Conservation (phyloP, 176 grass and related monocot species). For the Alloteropsis semialata region DNA sequence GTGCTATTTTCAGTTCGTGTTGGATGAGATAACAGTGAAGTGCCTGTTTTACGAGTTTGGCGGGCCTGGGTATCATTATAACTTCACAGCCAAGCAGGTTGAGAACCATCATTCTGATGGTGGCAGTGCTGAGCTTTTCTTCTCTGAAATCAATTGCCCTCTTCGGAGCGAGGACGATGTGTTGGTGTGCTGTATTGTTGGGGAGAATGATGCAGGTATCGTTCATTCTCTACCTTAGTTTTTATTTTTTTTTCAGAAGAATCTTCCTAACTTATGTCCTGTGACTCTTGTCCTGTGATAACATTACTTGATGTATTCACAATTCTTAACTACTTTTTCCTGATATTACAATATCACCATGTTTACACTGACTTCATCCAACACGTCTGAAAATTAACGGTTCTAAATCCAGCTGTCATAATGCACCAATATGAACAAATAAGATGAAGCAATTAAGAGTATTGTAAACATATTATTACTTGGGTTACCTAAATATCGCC, state of each 20-base stretch:
- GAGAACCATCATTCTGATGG: not conserved
- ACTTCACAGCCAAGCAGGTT: constrained; percentile 21
- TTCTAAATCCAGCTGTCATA: not conserved
- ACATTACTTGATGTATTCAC: not conserved
- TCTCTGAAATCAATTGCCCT: not conserved
- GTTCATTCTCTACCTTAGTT: not conserved
- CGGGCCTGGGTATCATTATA: not conserved
- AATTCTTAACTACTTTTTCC: too few species aligned
- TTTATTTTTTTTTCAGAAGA: not conserved
- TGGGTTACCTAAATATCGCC: too few species aligned
- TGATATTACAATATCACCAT: not conserved
- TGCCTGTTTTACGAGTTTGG: constrained; percentile 24
- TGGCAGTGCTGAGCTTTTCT: not conserved
- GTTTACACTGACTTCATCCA: not conserved
- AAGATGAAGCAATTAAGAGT: not conserved
- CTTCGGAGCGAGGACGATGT: constrained; percentile 2
- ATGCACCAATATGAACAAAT: not conserved
- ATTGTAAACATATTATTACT: too few species aligned
- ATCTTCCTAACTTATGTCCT: not conserved
- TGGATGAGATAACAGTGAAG: not conserved
- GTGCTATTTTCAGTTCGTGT: not conserved
- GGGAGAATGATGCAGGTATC: constrained; percentile 11
- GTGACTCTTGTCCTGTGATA: not conserved
- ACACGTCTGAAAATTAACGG: not conserved
- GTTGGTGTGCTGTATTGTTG: constrained; percentile 3